Base-by-base conservation (phyloP, 2,329 filamentous ascomycete genomes). In the Neonectria punicea region DNA sequence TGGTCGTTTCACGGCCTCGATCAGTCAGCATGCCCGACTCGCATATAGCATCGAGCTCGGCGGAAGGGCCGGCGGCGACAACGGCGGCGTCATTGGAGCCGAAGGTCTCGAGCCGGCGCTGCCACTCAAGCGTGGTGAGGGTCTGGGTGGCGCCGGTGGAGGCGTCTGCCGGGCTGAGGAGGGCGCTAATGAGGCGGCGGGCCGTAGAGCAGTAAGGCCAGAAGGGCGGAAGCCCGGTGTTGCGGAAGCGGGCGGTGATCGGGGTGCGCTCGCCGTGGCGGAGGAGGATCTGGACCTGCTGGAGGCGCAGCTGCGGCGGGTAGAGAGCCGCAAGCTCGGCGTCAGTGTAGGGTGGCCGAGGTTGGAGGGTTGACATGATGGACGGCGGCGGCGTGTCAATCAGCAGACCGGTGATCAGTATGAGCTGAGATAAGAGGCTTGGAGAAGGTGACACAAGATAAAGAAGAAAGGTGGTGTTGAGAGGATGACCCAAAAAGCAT, bases 121-220 rank as follows among this genome's bases (percentile, higher is more conserved):
- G 85, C 87, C 88, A 90, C 71, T 87, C 84, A 3, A 88, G 74
- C 8, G 81, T 81, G 46, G 81, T 81, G 75, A 84, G 84, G 39
- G 16, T 50, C 47, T 32, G 25, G 9, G 28, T 10, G 9, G 28
- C 18, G 49, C 77, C 73, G 68, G 75, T 76, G 54, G 76, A 74
- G 20, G 73, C 71, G 51, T 78, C 68, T 61, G 75, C 70, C 10
- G 81, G 79, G 62, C 84, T 80, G 39, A 88, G 81, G 34, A 88
- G 79, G 67, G 80, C 82, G 32, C 81, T 81, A 66, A 80, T 88
- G 76, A 98, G 86, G 70, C 91, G 90, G 64, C 89, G 87, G 22
- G 92, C 92, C 60, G 90, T 88, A 69, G 88, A 87, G 81, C 96
- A 99, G 81, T 98, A 98, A 2, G 96, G 93, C 96, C 96, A 99